phyloP scores from a whole-genome alignment of 495 filamentous ascomycete genomes.

The Tuber microsphaerosporum region DNA sequence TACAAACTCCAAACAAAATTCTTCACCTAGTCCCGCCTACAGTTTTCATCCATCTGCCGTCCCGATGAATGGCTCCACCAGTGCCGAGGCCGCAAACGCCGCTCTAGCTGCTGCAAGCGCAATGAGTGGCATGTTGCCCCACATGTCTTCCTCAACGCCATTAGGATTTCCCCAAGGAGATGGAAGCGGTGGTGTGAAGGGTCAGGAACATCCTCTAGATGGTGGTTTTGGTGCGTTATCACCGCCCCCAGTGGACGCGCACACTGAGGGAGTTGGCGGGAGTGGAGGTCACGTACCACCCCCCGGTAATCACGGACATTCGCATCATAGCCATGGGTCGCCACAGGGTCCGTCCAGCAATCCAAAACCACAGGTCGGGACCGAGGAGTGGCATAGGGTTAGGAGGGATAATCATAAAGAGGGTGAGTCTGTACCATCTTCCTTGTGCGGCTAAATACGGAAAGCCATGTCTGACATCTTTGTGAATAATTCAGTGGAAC shows the following conservation, averaged over 20 bases:
- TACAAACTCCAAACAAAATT: conserved; percentile 35
- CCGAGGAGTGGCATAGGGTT: conserved; percentile 96
- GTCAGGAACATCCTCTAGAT: conserved; percentile 35
- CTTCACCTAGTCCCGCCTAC: conserved; percentile 27
- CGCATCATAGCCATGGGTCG: conserved; percentile 26
- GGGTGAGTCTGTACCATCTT: conserved; percentile 52
- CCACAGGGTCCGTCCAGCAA: conserved; percentile 34
- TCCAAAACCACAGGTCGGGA: conserved; percentile 79
- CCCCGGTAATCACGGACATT: conserved; percentile 21
- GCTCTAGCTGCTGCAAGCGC: conserved; percentile 37
- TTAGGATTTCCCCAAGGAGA: conserved; percentile 34
- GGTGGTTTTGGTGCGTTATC: conserved; percentile 33
- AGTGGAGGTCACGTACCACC: conserved; percentile 16
- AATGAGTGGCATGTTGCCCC: conserved; percentile 38
- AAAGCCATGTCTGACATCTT: not conserved
- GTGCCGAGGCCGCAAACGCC: conserved; percentile 35
- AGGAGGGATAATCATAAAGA: conserved; percentile 99
- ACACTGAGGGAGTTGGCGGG: conserved; percentile 36
- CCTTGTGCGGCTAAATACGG: not conserved
- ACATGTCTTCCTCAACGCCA: conserved; percentile 35
- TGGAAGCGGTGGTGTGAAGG: conserved; percentile 22
- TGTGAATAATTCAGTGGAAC: conserved; percentile 61
- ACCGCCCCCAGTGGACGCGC: conserved; percentile 36
- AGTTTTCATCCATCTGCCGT: conserved; percentile 31
- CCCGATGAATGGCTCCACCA: conserved; percentile 38